Conservation (phyloP, 192 early-diverging fungal species). For the Dimargaris cristalligena region DNA sequence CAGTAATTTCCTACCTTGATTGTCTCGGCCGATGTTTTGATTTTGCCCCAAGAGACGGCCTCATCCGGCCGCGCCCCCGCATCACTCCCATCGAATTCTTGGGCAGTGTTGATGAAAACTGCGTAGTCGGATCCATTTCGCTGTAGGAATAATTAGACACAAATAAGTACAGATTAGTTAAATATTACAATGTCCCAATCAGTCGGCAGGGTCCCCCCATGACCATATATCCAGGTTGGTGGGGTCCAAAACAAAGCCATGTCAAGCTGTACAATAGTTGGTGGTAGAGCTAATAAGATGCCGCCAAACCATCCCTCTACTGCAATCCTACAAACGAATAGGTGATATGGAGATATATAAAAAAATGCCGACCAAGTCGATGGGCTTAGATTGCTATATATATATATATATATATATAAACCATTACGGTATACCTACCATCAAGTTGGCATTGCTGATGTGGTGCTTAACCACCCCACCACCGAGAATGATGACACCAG, state of each 20-base stretch:
- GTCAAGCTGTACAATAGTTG: no score
- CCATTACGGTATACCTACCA: conserved; percentile 45
- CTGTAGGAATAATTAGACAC: not conserved
- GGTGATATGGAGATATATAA: no score
- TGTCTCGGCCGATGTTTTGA: conserved; percentile 55
- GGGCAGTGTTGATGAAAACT: conserved; percentile 92
- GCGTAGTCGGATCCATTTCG: conserved; percentile 95
- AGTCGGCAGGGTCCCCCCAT: no score
- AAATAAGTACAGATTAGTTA: not conserved
- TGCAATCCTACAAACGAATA: no score
- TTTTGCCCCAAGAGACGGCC: conserved; percentile 98
- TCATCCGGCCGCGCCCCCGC: conserved; percentile 95
- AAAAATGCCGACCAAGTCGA: no score
- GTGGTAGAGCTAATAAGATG: no score
- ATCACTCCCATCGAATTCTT: conserved; percentile 97
- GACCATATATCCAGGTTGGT: no score
- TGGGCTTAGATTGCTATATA: no score
- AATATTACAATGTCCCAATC: no score
- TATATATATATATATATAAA: no score
- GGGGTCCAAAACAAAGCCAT: no score
- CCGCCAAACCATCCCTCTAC: no score
- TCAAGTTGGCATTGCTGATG: conserved; percentile 96
- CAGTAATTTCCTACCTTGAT: conserved; percentile 76
- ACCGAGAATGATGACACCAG: conserved; percentile 90
- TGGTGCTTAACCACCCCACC: conserved; percentile 98